Base-by-base conservation (phyloP, 176 grass and related monocot genomes). In the Puccinellia tenuiflora region DNA sequence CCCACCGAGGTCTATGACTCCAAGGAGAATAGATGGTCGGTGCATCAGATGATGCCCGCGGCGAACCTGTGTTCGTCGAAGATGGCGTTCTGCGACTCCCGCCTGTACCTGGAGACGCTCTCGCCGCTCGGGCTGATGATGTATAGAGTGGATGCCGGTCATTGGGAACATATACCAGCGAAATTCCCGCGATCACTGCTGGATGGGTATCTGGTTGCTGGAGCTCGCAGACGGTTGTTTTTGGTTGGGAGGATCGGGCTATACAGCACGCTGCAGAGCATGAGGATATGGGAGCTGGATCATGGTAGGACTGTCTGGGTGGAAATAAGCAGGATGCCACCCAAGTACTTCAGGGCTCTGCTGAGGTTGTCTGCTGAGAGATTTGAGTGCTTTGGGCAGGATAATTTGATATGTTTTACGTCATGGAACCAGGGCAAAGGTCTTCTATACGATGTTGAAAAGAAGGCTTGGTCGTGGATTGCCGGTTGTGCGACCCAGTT, bases 381-480 rank as follows among this genome's bases (percentile, higher is more conserved):
- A 66, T 98, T 98, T 8, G 96, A 98, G 74, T 98, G 96, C 86
- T 98, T 98, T 88, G 96, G 96, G 57, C 92, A 98, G 85, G 96
- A 95, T 46, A 98, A 98, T 73, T 86, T 95, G 48, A 98, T 98
- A 33, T 98, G 89, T 84, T 98, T 98, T 86, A 98, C 96, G 5
- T 95, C 92, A 2, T 98, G 96, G 96, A 98, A 98, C 82, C 96
- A 98, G 82, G 96, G 96, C 35, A 98, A 91, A 77, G 92, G 96
- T 43, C 90, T 98, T 65, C 83, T 98, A 6, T 98, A 98, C 8
- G 91, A 98, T 8, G 92, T 98, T 1, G 96, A 98, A 78, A 93
- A 90, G 79, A 98, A 98, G 66, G 52, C 82, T 50, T 98, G 96
- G 96, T 95, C 92, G 7, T 98, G 96, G 96, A 93, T 98, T 66